Conservation (phyloP, 2,329 filamentous ascomycete genomes). For the Exophiala bonariae region DNA sequence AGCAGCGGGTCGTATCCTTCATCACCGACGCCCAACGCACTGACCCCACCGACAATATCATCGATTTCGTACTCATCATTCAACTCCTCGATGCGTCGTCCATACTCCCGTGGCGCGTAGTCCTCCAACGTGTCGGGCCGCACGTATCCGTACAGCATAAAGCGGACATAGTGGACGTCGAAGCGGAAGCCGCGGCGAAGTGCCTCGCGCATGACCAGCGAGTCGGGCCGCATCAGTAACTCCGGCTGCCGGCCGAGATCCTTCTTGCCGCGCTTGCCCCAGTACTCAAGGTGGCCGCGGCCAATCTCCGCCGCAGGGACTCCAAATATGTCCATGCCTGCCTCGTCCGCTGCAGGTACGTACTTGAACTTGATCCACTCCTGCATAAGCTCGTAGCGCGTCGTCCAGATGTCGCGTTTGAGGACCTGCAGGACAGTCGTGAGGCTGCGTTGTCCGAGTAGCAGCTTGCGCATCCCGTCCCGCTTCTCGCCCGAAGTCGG, state of each 20-base stretch:
- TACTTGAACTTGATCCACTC: constrained; percentile 62
- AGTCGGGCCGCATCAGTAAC: constrained; percentile 29
- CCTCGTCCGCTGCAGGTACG: constrained; percentile 31
- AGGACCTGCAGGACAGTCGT: constrained; percentile 60
- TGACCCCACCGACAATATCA: constrained; percentile 24
- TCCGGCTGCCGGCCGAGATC: constrained; percentile 11
- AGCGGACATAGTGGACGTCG: constrained; percentile 21
- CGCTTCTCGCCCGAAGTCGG: constrained; percentile 55
- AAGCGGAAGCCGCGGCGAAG: constrained; percentile 25
- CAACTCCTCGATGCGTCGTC: constrained; percentile 17
- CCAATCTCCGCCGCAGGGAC: constrained; percentile 57
- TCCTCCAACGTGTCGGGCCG: constrained; percentile 55
- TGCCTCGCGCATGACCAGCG: constrained; percentile 30
- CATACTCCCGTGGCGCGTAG: constrained; percentile 48
- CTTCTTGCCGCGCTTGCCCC: constrained; percentile 41
- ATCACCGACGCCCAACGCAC: constrained; percentile 21
- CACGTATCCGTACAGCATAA: constrained; percentile 58
- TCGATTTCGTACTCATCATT: constrained; percentile 25
- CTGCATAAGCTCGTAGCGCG: constrained; percentile 53
- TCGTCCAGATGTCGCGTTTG: constrained; percentile 54
- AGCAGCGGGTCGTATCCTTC: constrained; percentile 24
- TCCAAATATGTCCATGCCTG: constrained; percentile 40
- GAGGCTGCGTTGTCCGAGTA: constrained; percentile 62
- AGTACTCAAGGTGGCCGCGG: constrained; percentile 55
- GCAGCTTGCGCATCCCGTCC: constrained; percentile 54